phyloP scores from a whole-genome alignment of 2,329 filamentous ascomycete genomes.

The Aureobasidium sp. region DNA sequence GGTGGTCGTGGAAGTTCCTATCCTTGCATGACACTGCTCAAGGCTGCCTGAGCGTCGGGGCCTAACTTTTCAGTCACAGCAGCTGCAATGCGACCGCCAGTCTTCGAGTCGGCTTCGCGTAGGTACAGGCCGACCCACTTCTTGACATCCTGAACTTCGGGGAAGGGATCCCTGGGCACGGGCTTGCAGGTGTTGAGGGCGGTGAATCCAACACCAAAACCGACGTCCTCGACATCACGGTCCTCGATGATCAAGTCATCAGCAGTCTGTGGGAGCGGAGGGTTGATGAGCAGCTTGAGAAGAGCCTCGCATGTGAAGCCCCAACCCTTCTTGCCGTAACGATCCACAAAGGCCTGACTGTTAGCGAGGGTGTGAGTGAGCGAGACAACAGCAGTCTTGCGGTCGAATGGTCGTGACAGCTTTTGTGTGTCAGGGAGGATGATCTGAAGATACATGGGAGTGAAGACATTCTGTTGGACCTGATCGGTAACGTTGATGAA shows the following conservation, averaged over 20 bases:
- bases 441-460: slow-evolving; percentile 75
- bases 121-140: slow-evolving; percentile 78
- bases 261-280: slow-evolving; percentile 61
- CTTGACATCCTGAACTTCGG: slow-evolving; percentile 72
- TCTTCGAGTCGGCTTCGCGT: slow-evolving; percentile 66
- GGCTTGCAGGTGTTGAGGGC: slow-evolving; percentile 84
- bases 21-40: slow-evolving; percentile 32
- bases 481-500: slow-evolving; percentile 80
- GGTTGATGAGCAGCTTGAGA: slow-evolving; percentile 81
- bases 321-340: slow-evolving; percentile 73
- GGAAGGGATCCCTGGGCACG: slow-evolving; percentile 69
- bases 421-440: slow-evolving; percentile 86
- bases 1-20: slow-evolving; percentile 10
- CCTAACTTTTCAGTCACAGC: slow-evolving; percentile 66
- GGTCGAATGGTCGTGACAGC: slow-evolving; percentile 77
- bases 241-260: slow-evolving; percentile 69
- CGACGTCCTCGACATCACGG: slow-evolving; percentile 87
- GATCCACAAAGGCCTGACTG: slow-evolving; percentile 72
- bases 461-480: slow-evolving; percentile 72
- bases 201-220: slow-evolving; percentile 92
- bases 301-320: slow-evolving; percentile 82
- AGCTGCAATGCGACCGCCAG: slow-evolving; percentile 61
- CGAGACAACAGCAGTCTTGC: slow-evolving; percentile 88
- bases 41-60: slow-evolving; percentile 33
- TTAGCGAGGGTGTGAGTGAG: slow-evolving; percentile 88